Evolutionary conservation across 441 rosid genomes (phyloP).

Genomic region (Eruca vesicaria): DNA sequence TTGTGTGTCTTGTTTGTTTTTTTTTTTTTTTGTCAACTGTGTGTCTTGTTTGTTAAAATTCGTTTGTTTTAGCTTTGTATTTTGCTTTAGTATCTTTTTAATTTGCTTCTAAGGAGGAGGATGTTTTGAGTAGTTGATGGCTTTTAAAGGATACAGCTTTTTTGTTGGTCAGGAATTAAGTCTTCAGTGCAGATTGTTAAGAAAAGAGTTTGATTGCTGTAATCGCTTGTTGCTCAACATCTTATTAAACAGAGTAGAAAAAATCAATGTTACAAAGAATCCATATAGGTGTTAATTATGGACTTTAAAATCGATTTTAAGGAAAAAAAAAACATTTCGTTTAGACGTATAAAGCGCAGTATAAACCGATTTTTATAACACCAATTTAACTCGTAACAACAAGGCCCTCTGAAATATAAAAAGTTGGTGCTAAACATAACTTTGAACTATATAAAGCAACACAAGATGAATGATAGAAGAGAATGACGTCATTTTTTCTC

Average conservation of each 20-base stretch:
- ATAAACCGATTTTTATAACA: too few relatives aligned
- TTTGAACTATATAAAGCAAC: neutral
- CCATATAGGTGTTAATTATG: too few relatives aligned
- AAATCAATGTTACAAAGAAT: too few relatives aligned
- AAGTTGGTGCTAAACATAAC: neutral
- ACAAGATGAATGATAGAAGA: neutral
- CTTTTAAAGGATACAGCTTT: neutral
- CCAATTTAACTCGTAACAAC: too few relatives aligned
- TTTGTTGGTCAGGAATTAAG: neutral
- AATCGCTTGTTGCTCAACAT: neutral
- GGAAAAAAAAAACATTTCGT: too few relatives aligned
- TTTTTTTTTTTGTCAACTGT: neutral
- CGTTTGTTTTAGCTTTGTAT: conserved; percentile 15
- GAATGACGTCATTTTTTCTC: neutral
- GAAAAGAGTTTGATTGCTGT: neutral
- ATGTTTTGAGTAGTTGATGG: neutral
- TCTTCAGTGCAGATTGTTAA: neutral
- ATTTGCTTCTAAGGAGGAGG: neutral
- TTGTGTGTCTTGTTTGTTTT: conserved; percentile 10
- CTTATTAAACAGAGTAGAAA: too few relatives aligned
- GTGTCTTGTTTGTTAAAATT: conserved; percentile 13
- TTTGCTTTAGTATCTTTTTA: neutral
- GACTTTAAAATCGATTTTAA: too few relatives aligned
- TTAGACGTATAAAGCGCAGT: too few relatives aligned
- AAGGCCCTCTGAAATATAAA: too few relatives aligned